These are phyloP conservation scores for Botrytis hyacinthi DNA, from an alignment of 2,329 filamentous ascomycete species.

Conservation along the genomic window DNA sequence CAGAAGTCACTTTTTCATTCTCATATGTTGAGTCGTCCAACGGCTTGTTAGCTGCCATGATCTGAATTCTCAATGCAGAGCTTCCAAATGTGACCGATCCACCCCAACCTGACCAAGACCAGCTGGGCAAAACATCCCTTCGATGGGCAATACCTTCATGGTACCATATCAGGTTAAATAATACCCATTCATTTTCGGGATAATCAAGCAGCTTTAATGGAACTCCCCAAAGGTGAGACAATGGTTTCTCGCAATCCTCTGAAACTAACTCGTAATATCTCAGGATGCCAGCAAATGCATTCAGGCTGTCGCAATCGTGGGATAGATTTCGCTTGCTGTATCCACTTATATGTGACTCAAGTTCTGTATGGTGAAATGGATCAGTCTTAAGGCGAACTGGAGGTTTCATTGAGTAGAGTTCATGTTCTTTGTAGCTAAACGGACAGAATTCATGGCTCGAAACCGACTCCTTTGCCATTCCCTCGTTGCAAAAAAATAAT, in stretches of 20 bases:
- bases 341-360: neutral
- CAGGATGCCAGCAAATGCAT: neutral
- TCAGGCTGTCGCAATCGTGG: neutral
- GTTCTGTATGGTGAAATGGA: rapidly evolving
- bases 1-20: neutral
- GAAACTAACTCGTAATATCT: neutral
- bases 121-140: neutral
- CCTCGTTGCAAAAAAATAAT: neutral
- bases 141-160: neutral
- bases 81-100: no score
- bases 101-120: neutral
- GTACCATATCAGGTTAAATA: neutral
- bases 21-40: rapidly evolving
- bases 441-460: rapidly evolving
- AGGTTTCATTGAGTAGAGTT: neutral
- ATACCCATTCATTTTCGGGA: neutral
- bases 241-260: rapidly evolving
- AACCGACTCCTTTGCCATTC: neutral
- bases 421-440: rapidly evolving
- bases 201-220: neutral
- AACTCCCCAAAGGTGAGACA: neutral
- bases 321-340: neutral
- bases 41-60: neutral
- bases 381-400: rapidly evolving
- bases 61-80: neutral